phyloP scores from a whole-genome alignment of 2,329 filamentous ascomycete species.

The Lomentospora prolificans region DNA sequence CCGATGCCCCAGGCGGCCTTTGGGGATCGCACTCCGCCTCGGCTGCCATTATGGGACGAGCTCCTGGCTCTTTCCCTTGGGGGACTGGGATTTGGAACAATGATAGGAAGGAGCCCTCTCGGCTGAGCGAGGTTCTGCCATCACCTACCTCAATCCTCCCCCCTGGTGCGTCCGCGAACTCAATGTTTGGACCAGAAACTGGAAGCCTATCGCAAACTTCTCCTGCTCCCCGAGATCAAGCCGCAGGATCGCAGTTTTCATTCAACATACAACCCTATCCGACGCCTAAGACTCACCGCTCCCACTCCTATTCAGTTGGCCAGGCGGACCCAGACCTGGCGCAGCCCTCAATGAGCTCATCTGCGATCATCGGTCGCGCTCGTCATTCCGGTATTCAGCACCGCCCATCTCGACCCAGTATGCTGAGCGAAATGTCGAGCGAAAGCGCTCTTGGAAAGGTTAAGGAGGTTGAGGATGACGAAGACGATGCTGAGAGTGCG shows the following conservation, averaged over 20 bases:
- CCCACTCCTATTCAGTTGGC: conserved; percentile 92
- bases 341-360: conserved; percentile 28
- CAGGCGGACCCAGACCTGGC: conserved; percentile 64
- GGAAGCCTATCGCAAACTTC: conserved; percentile 35
- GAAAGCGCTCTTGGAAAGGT: conserved; percentile 54
- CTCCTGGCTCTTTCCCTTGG: conserved; percentile 53
- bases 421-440: conserved; percentile 63
- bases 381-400: conserved; percentile 65
- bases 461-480: conserved; percentile 59
- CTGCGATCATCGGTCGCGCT: conserved; percentile 41
- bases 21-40: conserved; percentile 47
- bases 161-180: conserved; percentile 29
- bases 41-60: conserved; percentile 35
- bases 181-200: conserved; percentile 40
- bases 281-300: conserved; percentile 85
- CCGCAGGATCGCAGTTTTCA: conserved; percentile 58
- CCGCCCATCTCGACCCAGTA: conserved; percentile 68
- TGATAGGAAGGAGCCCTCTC: conserved; percentile 70
- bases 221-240: conserved; percentile 40
- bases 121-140: conserved; percentile 63
- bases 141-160: conserved; percentile 59
- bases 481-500: conserved; percentile 46
- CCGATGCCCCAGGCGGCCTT: conserved; percentile 44
- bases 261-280: conserved; percentile 84
- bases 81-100: conserved; percentile 75